phyloP scores from a whole-genome alignment of 345 rosid genomes.

The Physaria fendleri region DNA sequence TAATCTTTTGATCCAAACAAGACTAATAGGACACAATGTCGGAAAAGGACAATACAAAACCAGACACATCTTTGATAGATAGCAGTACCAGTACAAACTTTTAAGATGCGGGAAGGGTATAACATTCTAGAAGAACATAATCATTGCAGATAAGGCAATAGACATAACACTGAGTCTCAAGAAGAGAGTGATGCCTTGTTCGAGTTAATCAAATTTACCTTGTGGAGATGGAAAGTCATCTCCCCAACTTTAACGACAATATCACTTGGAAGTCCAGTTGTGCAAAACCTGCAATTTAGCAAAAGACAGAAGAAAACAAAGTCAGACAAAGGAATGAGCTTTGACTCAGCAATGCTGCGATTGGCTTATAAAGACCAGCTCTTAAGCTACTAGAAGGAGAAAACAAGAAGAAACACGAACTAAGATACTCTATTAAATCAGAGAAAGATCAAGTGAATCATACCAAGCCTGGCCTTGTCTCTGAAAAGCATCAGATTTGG shows the following conservation, averaged over 20 bases:
- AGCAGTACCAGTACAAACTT: neutral
- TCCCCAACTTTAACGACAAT: conserved; percentile 83
- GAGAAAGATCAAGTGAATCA: conserved; percentile 19
- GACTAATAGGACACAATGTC: neutral
- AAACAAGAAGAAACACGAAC: too few species aligned
- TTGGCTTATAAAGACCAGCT: too few species aligned
- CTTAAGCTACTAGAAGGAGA: too few species aligned
- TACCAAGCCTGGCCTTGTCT: conserved; percentile 99
- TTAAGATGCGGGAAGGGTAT: neutral
- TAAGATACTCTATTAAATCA: too few species aligned
- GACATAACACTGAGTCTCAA: neutral
- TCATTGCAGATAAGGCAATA: neutral
- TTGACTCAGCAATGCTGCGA: too few species aligned
- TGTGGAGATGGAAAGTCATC: conserved; percentile 97
- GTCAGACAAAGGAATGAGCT: neutral
- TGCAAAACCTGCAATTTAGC: conserved; percentile 69
- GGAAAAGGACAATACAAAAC: neutral
- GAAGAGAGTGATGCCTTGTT: conserved; percentile 5
- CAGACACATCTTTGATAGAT: neutral
- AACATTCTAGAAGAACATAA: neutral
- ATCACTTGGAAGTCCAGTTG: conserved; percentile 94
- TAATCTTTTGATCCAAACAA: neutral
- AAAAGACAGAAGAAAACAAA: neutral
- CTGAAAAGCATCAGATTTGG: conserved; percentile 83
- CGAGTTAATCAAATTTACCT: conserved; percentile 45